These are phyloP conservation scores for Podaxis pistillaris DNA, from an alignment of 768 basidiomycete species.

Conservation along the genomic window DNA sequence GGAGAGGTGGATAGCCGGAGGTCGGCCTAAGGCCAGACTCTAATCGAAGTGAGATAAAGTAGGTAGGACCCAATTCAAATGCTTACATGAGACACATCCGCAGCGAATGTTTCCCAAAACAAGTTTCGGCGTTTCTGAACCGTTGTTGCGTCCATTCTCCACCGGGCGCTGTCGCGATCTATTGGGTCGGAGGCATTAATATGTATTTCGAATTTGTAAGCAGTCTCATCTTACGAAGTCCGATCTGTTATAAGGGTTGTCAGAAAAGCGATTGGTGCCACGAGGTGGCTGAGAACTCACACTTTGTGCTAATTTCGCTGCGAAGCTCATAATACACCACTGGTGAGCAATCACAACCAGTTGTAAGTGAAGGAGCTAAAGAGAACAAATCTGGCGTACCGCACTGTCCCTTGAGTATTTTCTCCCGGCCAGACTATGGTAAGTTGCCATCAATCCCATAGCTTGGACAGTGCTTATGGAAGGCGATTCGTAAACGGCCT, in stretches of 20 bases:
- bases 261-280: background rate
- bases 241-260: conserved; percentile 38
- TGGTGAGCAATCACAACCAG: conserved; percentile 21
- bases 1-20: conserved; percentile 55
- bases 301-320: conserved; percentile 61
- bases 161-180: conserved; percentile 75
- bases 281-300: conserved; percentile 23
- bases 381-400: conserved; percentile 28
- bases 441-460: conserved; percentile 55
- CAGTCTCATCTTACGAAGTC: conserved; percentile 46
- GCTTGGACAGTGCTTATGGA: conserved; percentile 57
- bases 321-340: conserved; percentile 54
- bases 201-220: conserved; percentile 13
- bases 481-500: conserved; percentile 52
- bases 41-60: conserved; percentile 20
- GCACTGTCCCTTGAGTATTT: conserved; percentile 45
- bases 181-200: conserved; percentile 1
- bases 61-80: background rate
- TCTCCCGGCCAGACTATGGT: conserved; percentile 54
- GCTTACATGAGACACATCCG: conserved; percentile 53
- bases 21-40: conserved; percentile 59
- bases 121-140: conserved; percentile 61
- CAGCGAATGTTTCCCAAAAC: conserved; percentile 71
- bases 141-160: conserved; percentile 57
- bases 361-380: conserved; percentile 18